A percentile compares a stretch with the other conserved stretches of the same genome.
These are phyloP conservation scores for Vitis hybrid DNA, from an alignment of 177 flowering plant genomes.

Conservation along the genomic window DNA sequence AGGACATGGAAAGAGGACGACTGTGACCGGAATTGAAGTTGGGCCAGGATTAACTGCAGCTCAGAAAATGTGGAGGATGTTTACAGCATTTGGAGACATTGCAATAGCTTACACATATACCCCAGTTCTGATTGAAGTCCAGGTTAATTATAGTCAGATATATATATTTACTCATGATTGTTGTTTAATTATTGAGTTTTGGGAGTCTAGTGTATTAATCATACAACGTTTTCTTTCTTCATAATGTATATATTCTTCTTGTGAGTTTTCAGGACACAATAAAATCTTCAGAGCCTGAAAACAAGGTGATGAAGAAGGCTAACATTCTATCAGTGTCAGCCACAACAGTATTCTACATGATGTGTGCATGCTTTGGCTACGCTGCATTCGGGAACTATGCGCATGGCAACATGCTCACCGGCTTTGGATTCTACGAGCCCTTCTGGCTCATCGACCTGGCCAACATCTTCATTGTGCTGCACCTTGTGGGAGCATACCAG, in stretches of 20 bases:
- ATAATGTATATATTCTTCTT: too few species aligned
- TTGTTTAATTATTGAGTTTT: too few species aligned
- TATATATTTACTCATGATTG: background rate
- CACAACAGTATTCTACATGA: slow-evolving; percentile 39
- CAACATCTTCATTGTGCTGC: slow-evolving; percentile 51
- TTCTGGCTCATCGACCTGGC: slow-evolving; percentile 61
- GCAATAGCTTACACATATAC: slow-evolving; percentile 54
- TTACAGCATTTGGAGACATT: slow-evolving; percentile 49
- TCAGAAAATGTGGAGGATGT: slow-evolving; percentile 40
- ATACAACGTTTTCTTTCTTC: too few species aligned
- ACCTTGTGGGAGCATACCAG: slow-evolving; percentile 63
- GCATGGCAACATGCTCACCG: slow-evolving; percentile 58
- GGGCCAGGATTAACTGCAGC: slow-evolving; percentile 25
- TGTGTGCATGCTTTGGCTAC: slow-evolving; percentile 56
- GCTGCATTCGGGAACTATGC: slow-evolving; percentile 60
- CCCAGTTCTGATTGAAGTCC: slow-evolving; percentile 45
- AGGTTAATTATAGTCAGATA: slow-evolving; percentile 25
- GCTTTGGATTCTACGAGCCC: slow-evolving; percentile 59
- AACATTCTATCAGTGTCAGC: slow-evolving; percentile 20
- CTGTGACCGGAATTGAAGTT: slow-evolving; percentile 24
- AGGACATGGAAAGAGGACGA: slow-evolving; percentile 31
- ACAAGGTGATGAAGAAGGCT: slow-evolving; percentile 58
- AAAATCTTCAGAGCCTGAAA: slow-evolving; percentile 43
- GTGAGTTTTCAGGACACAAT: slow-evolving; percentile 44
- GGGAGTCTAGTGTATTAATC: too few species aligned